Evolutionary conservation across 305 asterid genomes (phyloP).

Genomic region (Stenogyne calaminthoides): DNA sequence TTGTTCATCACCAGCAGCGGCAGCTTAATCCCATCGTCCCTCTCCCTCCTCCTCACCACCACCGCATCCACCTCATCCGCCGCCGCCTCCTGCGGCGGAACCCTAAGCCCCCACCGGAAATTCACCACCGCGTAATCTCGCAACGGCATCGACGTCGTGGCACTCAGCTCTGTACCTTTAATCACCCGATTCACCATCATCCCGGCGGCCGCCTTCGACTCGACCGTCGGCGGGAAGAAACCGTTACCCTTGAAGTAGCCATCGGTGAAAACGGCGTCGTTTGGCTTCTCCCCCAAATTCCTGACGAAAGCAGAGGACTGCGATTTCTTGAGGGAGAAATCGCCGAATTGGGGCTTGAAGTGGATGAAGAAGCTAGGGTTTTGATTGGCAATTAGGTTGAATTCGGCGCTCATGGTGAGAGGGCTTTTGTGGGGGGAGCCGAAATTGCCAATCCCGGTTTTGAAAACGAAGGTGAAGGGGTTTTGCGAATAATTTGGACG

Average conservation of each 20-base stretch:
- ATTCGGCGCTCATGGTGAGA: constrained; percentile 86
- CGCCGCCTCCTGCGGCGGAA: constrained; percentile 46
- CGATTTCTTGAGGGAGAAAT: constrained; percentile 64
- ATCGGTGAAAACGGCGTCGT: constrained; percentile 32
- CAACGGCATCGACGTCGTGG: constrained; percentile 64
- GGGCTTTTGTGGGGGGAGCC: constrained; percentile 87
- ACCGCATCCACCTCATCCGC: constrained; percentile 50
- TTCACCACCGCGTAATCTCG: constrained; percentile 55
- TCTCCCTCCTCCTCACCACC: constrained; percentile 44
- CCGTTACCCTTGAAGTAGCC: constrained; percentile 45
- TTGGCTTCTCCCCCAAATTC: constrained; percentile 35
- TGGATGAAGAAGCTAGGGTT: constrained; percentile 84
- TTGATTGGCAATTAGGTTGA: constrained; percentile 58
- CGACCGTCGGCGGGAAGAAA: constrained; percentile 44
- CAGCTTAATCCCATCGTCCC: constrained; percentile 43
- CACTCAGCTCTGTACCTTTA: constrained; percentile 59
- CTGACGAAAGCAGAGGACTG: constrained; percentile 51
- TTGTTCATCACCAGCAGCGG: constrained; percentile 83
- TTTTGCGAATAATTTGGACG: constrained; percentile 76
- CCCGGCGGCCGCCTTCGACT: constrained; percentile 61
- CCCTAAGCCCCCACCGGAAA: constrained; percentile 84
- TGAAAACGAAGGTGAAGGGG: constrained; percentile 76
- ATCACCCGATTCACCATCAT: constrained; percentile 45
- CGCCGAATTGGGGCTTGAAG: constrained; percentile 84
- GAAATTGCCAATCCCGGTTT: constrained; percentile 80